phyloP scores from a whole-genome alignment of 2,329 filamentous ascomycete species.

The Aspergillus luchuensis region DNA sequence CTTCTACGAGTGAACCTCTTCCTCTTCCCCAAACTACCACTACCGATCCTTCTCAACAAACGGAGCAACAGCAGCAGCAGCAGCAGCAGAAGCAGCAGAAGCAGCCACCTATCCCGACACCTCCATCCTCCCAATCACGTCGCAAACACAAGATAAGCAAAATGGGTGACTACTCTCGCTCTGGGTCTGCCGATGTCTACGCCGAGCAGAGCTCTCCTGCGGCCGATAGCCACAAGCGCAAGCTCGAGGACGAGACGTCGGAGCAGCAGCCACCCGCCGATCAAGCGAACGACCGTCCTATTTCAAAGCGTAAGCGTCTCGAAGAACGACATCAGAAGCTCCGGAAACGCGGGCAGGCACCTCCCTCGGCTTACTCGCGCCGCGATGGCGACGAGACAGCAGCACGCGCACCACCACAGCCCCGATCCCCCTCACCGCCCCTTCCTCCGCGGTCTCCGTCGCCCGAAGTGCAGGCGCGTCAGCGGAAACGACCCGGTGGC shows the following conservation, averaged over 20 bases:
- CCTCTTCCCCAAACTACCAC: background rate
- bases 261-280: constrained; percentile 13
- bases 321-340: constrained; percentile 43
- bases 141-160: background rate
- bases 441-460: constrained; percentile 46
- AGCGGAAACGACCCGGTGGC: constrained; percentile 51
- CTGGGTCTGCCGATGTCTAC: background rate
- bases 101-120: background rate
- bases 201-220: constrained; percentile 6
- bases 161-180: constrained; percentile 7
- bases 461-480: constrained; percentile 40
- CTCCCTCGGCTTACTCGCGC: constrained; percentile 44
- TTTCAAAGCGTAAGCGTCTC: constrained; percentile 42
- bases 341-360: constrained; percentile 39
- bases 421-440: constrained; percentile 46
- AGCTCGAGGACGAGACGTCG: constrained; percentile 26
- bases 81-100: no score
- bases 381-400: constrained; percentile 35
- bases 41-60: background rate
- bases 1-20: background rate
- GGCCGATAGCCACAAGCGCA: constrained; percentile 31
- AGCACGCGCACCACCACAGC: constrained; percentile 30
- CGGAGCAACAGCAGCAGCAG: no score
- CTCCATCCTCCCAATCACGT: background rate
- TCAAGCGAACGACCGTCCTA: constrained; percentile 30